Evolutionary conservation across 148 eudicot species (phyloP).

Genomic region (Vaccinium corymbosum): DNA sequence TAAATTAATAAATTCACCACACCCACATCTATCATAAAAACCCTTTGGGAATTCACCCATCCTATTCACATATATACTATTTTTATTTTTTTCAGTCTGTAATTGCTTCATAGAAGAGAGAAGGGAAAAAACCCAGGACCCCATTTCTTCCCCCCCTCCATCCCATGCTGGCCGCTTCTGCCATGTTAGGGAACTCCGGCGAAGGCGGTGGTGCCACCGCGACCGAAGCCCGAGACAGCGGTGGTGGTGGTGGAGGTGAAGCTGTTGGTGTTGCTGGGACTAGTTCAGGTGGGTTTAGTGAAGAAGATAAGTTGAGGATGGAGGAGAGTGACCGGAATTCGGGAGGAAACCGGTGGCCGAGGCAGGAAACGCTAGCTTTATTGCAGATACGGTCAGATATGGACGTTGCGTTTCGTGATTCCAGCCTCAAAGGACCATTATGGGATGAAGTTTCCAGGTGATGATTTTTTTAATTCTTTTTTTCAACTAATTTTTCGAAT

Average conservation of each 20-base stretch:
- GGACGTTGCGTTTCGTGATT: constrained; percentile 86
- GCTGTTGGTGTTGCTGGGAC: constrained; percentile 13
- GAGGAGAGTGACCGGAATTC: constrained; percentile 38
- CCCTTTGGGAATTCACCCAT: constrained; percentile 78
- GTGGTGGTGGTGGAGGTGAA: constrained; percentile 21
- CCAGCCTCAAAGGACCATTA: constrained; percentile 88
- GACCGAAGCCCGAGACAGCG: constrained; percentile 6
- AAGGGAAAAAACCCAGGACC: not conserved
- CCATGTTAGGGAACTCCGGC: constrained; percentile 33
- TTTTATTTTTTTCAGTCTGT: constrained; percentile 33
- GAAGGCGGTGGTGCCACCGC: constrained; percentile 19
- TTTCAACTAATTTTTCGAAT: not conserved
- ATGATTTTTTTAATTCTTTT: not conserved
- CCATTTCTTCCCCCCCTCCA: not conserved
- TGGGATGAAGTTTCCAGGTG: constrained; percentile 98
- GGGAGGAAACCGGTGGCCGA: constrained; percentile 93
- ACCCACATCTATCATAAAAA: constrained; percentile 59
- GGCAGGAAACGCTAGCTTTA: constrained; percentile 80
- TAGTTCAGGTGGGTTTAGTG: constrained; percentile 28
- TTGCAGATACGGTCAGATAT: constrained; percentile 81
- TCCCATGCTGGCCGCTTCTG: constrained; percentile 46
- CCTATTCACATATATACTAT: constrained; percentile 18
- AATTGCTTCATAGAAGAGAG: not conserved
- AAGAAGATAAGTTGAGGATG: constrained; percentile 20
- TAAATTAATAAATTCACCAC: constrained; percentile 45